Base-by-base conservation (phyloP, 352 stramenopile genomes). In the Phytopythium vexans region DNA sequence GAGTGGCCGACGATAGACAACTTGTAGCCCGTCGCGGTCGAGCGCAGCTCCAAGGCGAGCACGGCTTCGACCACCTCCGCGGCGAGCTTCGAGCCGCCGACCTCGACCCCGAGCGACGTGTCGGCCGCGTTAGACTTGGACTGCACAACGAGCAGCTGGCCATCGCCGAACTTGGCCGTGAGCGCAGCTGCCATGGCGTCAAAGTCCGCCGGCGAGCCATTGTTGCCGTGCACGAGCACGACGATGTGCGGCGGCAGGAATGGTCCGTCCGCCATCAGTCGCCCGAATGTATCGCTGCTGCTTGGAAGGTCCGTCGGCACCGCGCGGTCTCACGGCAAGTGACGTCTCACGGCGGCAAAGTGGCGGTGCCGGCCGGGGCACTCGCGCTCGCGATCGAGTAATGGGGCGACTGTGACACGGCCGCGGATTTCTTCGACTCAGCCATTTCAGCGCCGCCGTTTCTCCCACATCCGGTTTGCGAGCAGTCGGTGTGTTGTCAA, bases 211-310 rank as follows among this genome's bases (percentile, higher is more conserved):
- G 80, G 78, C 43, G 78, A 67, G 67, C 83, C 80, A 40, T 93
- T 93, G 68, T 93, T 91, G 31, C 83, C 83, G 55, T 93, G 83
- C 47, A 93, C 80, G 27, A 93, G 75, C 46, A 93, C 81, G 38
- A 91, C 66, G 33, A 93, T 86, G 54, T 91, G 72, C 43, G 77
- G 59, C 32, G 80, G 80, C 16, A 93, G 58, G 44, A 68, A 72
- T 21, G 4, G 35, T 9, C n/a, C 15, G 8, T 8, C 4, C 27
- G 16, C 5, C 42, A 8, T 11, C 31, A 12, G 6, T 8, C 39
- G 12, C 44, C 31, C 33, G 31, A 50, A 31, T 10, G 32, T 12
- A 36, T 48, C 42, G 21, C 21, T 27, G 21, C 21, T 27, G 21
- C 21, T 27, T 27, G 21, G 21, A 27, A 27, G 21, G 21, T 27